Conservation (phyloP, 768 basidiomycete genomes). For the Gyrodon lividus region DNA sequence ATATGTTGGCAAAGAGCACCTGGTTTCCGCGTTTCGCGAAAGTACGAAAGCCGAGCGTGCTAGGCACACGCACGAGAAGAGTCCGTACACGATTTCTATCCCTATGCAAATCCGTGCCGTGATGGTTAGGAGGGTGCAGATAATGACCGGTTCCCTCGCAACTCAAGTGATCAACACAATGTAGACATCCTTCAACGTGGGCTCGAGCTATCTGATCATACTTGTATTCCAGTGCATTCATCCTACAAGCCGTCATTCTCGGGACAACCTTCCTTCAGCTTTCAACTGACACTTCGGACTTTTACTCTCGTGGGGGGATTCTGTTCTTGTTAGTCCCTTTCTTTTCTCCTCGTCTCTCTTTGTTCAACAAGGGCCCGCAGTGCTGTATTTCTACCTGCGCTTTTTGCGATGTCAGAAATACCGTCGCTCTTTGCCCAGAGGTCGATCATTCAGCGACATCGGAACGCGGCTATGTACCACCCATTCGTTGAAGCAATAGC, state of each 20-base stretch:
- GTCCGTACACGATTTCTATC: slow-evolving; percentile 50
- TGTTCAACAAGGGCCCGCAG: slow-evolving; percentile 28
- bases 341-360: accelerated
- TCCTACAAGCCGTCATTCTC: slow-evolving; percentile 33
- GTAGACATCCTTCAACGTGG: slow-evolving; percentile 4
- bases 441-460: slow-evolving; percentile 44
- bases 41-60: slow-evolving; percentile 57
- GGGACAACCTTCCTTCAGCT: slow-evolving; percentile 48
- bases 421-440: slow-evolving; percentile 47
- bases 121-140: slow-evolving; percentile 45
- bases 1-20: slow-evolving; percentile 45
- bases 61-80: slow-evolving; percentile 41
- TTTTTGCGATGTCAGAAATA: slow-evolving; percentile 60
- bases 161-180: slow-evolving; percentile 31
- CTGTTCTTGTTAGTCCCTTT: slow-evolving; percentile 66
- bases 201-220: not conserved
- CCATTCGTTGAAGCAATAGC: slow-evolving; percentile 48
- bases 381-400: slow-evolving; percentile 55
- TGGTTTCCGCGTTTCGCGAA: slow-evolving; percentile 42
- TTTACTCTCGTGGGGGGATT: slow-evolving; percentile 71
- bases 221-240: slow-evolving; percentile 34
- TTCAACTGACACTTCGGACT: slow-evolving; percentile 34
- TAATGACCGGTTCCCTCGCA: slow-evolving; percentile 40
- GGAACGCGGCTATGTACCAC: slow-evolving; percentile 48
- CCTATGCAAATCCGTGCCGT: slow-evolving; percentile 48